Percentiles rank a stretch among this genome's conserved stretches.
Conservation (phyloP, 805 yeast genomes). For the Pichia cephalocereana region DNA sequence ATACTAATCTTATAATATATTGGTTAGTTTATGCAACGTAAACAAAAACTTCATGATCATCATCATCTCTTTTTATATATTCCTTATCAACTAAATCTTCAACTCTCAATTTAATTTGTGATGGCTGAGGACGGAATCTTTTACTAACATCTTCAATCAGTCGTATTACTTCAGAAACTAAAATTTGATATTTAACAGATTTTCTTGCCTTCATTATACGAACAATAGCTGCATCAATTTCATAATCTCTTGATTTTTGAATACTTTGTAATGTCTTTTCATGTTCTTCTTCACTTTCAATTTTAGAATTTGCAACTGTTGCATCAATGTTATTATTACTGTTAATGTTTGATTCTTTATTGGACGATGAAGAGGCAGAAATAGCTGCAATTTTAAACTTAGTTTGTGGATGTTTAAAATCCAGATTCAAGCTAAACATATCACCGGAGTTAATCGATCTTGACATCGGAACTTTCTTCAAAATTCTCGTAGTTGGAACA, state of each 20-base stretch:
- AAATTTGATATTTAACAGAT: conserved; percentile 48
- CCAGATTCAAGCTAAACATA: conserved; percentile 54
- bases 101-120: conserved; percentile 59
- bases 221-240: conserved; percentile 79
- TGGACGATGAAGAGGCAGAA: conserved; percentile 22
- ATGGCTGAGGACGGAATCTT: conserved; percentile 62
- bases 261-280: conserved; percentile 46
- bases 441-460: conserved; percentile 59
- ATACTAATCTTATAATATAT: not conserved
- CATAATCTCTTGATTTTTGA: conserved; percentile 53
- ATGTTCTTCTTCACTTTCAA: conserved; percentile 46
- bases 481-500: conserved; percentile 70
- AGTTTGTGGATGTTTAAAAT: conserved; percentile 57
- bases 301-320: conserved; percentile 17
- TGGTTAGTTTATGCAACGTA: conserved; percentile 41
- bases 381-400: conserved; percentile 72
- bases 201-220: conserved; percentile 78
- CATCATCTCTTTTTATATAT: conserved; percentile 63
- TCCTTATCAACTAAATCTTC: conserved; percentile 75
- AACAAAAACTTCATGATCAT: conserved; percentile 49
- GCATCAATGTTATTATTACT: conserved; percentile 2
- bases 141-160: conserved; percentile 42
- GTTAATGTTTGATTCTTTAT: not conserved
- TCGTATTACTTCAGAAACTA: conserved; percentile 47
- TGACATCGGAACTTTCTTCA: conserved; percentile 66